Evolutionary conservation across 106 monocot species (phyloP), one percentile per base, ranked within the genome.

Genomic region (Hemerocallis citrina): DNA sequence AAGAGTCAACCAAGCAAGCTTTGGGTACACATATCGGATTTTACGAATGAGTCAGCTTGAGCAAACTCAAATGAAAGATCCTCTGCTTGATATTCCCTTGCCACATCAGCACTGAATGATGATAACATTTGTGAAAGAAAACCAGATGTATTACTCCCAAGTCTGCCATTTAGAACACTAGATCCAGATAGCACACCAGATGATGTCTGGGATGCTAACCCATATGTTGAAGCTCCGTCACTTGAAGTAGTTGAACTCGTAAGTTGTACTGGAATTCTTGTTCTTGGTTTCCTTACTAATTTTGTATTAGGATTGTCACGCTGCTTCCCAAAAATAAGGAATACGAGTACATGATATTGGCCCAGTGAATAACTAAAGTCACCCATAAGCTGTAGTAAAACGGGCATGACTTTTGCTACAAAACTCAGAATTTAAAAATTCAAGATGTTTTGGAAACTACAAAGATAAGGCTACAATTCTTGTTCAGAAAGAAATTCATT

Each of bases 91-190:
- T 86, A 86, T 54, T 86, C 85, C 68, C 74, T 71, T 52, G 85
- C 85, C 37, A 81, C 85, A 81, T 86, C 85, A 61, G 65, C 81
- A 77, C 65, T 77, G 32, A 65, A 55, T 39, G 80, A 66, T 39
- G 81, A 86, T 19, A 86, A 80, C 85, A 86, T 86, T 65, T 86
- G 85, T 38, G 80, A 71, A 62, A 86, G 77, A 49, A 81, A 71
- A 32, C 85, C 81, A 55, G 85, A 86, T 49, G 85, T 77, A 34
- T 80, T 74, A 65, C 85, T 86, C 17, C 85, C 85, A 59, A 81
- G 74, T 59, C 85, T 70, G 56, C 74, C 77, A 75, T 86, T 86
- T 56, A 86, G 52, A 68, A 86, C 77, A 43, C 85, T 81, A 72
- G 85, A 86, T 27, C 85, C 85, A 42, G 85, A 86, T 40, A 86